Evolutionary conservation across 2,329 filamentous ascomycete genomes (phyloP), one percentile per base, ranked within the genome.

Genomic region (Stemphylium vesicarium): DNA sequence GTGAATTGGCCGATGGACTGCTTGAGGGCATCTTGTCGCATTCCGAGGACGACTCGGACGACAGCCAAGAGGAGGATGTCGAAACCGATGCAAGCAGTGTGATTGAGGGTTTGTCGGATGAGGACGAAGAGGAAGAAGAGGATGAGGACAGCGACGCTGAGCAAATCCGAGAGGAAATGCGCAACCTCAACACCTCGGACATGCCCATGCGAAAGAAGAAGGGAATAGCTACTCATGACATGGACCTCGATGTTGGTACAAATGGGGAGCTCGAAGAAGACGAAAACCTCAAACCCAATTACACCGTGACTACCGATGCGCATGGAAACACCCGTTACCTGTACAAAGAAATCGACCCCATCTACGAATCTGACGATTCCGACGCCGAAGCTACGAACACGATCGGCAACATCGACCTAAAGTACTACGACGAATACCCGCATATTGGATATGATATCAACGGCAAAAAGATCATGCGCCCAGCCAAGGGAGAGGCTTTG

Each of bases 371-470:
- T 1, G 96, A 99, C 77, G 94, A 97, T 72, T 90, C 90, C 3
- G 94, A 97, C 74, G 86, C 89, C 58, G 89, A 86, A 51, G 85
- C 88, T 24, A 83, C 82, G 46, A 99, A 99, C 78, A 98, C 95
- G 0, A 97, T 99, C 68, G 96, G 95, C 64, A 84, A 98, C 73
- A 99, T 99, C 56, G 91, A 93, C 4, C 80, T 98, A 44, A 89
- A 90, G 3, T 98, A 96, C 78, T 99, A 99, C 80, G 95, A 99
- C 75, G 90, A 91, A 32, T 99, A 97, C 74, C 95, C 95, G 45
- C 95, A 99, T 75, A 97, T 99, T 73, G 95, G 95, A 56, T 99
- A 99, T 78, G 91, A 97, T 69, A 98, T 99, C 80, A 96, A 99
- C 76, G 95, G 95, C 76, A 97, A 96, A 84, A 96, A 91, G 77